Conservation (phyloP, 129 eudicot species). For the Chrysanthemum lavandulifolium region DNA sequence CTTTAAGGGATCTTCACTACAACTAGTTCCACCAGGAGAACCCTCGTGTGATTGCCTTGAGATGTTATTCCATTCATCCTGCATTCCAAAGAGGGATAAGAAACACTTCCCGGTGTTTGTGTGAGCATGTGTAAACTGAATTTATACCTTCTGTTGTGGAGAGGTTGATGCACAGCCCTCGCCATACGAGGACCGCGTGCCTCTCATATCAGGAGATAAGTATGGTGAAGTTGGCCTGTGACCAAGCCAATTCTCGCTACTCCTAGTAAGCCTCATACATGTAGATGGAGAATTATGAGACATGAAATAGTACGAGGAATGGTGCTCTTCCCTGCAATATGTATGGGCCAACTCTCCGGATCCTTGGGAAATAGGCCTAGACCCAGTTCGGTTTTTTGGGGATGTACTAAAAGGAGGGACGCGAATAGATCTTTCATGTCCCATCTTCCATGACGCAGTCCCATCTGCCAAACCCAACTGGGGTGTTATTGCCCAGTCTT, state of each 20-base stretch:
- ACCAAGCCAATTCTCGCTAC: constrained; percentile 35
- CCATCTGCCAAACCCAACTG: constrained; percentile 23
- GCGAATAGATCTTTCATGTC: constrained; percentile 37
- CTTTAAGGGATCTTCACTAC: constrained; percentile 30
- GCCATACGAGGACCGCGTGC: constrained; percentile 25
- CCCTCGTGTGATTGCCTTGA: constrained; percentile 12
- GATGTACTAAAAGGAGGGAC: constrained; percentile 32
- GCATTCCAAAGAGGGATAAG: constrained; percentile 4
- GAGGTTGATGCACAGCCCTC: constrained; percentile 25
- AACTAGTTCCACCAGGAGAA: constrained; percentile 29
- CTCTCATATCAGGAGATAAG: constrained; percentile 25
- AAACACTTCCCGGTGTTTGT: background rate
- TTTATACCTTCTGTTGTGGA: constrained; percentile 39
- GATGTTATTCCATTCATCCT: constrained; percentile 36
- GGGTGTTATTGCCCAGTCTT: constrained; percentile 60
- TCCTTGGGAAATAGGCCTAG: constrained; percentile 34
- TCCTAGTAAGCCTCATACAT: constrained; percentile 27
- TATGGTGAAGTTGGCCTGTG: constrained; percentile 25
- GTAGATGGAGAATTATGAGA: constrained; percentile 47
- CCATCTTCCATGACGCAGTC: constrained; percentile 23
- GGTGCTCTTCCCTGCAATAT: constrained; percentile 65
- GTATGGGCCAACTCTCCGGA: constrained; percentile 32
- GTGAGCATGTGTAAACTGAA: background rate
- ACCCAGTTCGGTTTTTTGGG: constrained; percentile 36
- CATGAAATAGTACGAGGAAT: constrained; percentile 52